Conservation (phyloP, 2,329 filamentous ascomycete genomes). For the Plenodomus tracheiphilus region DNA sequence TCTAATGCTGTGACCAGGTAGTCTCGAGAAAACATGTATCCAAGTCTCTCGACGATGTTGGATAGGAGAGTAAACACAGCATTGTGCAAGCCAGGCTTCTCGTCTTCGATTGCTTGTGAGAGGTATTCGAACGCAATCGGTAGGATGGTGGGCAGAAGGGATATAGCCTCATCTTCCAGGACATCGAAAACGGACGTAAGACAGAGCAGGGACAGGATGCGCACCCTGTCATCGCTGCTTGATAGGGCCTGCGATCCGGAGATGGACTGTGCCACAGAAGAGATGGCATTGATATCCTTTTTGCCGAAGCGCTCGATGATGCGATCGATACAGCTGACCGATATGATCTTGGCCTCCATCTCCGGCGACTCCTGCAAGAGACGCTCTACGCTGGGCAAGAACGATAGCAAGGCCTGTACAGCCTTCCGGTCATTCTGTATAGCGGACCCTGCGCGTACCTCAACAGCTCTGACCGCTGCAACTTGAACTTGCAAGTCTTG, state of each 20-base stretch:
- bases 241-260: slow-evolving; percentile 76
- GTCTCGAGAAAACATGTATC: slow-evolving; percentile 81
- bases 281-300: slow-evolving; percentile 78
- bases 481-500: slow-evolving; percentile 75
- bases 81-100: slow-evolving; percentile 70
- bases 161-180: slow-evolving; percentile 81
- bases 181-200: slow-evolving; percentile 89
- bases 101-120: slow-evolving; percentile 61
- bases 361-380: slow-evolving; percentile 75
- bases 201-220: slow-evolving; percentile 83
- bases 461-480: slow-evolving; percentile 71
- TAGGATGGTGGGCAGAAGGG: slow-evolving; percentile 76
- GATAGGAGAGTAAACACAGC: slow-evolving; percentile 80
- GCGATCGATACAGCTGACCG: slow-evolving; percentile 87
- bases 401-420: slow-evolving; percentile 71
- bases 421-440: slow-evolving; percentile 70
- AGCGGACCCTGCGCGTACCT: slow-evolving; percentile 75
- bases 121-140: slow-evolving; percentile 74
- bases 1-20: slow-evolving; percentile 73
- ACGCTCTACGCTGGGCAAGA: slow-evolving; percentile 76
- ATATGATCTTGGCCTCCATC: slow-evolving; percentile 77
- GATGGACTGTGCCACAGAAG: slow-evolving; percentile 75
- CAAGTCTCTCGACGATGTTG: slow-evolving; percentile 78
- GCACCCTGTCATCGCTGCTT: slow-evolving; percentile 70
- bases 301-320: slow-evolving; percentile 95